A percentile compares a stretch with the other conserved stretches of the same genome.
These are phyloP conservation scores for Pyrenophora teres DNA, from an alignment of 2,329 filamentous ascomycete species.

Conservation along the genomic window DNA sequence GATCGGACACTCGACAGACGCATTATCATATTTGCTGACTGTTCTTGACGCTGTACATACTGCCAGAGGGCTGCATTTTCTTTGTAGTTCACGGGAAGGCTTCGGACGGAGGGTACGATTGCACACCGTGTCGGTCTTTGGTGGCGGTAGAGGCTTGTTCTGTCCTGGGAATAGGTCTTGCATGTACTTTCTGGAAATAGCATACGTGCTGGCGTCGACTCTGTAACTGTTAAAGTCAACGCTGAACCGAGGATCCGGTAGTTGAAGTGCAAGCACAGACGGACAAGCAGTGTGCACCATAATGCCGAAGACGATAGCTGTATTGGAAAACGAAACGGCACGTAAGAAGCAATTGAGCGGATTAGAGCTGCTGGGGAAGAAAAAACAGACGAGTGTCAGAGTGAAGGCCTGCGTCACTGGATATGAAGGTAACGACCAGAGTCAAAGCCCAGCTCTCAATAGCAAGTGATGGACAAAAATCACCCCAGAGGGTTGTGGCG, in stretches of 20 bases:
- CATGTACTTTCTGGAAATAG: slow-evolving; percentile 10
- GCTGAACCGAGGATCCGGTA: slow-evolving; percentile 31
- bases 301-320: slow-evolving; percentile 1
- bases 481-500: slow-evolving; percentile 3
- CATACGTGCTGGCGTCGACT: slow-evolving; percentile 4
- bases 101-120: not conserved
- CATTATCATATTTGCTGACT: slow-evolving; percentile 1
- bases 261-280: slow-evolving; percentile 24
- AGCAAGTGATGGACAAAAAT: slow-evolving; percentile 2
- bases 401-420: slow-evolving; percentile 5
- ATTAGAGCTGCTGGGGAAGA: not conserved
- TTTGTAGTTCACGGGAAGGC: not conserved
- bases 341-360: not conserved
- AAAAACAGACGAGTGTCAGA: not conserved
- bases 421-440: slow-evolving; percentile 4
- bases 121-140: not conserved
- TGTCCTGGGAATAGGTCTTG: slow-evolving; percentile 8
- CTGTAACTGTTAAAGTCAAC: slow-evolving; percentile 27
- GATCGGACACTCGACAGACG: slow-evolving; percentile 5
- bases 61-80: not conserved
- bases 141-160: slow-evolving; percentile 11
- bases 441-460: slow-evolving; percentile 11
- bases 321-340: not conserved
- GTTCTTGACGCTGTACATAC: not conserved
- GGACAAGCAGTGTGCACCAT: slow-evolving; percentile 24